phyloP scores from a whole-genome alignment of 2,329 filamentous ascomycete genomes.

The Apiospora phragmitis region DNA sequence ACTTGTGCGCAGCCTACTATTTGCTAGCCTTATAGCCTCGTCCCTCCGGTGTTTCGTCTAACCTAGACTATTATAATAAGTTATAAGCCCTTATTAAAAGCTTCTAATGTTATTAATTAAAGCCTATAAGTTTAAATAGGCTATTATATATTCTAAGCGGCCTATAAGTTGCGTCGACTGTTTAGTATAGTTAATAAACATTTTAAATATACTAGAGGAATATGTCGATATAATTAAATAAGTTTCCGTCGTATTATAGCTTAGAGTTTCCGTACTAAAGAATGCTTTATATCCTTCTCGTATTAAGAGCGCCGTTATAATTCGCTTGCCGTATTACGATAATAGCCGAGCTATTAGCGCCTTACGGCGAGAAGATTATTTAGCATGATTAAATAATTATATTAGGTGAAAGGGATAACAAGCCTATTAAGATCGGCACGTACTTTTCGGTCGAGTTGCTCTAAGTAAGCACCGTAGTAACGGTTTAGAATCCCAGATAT shows the following conservation, averaged over 20 bases:
- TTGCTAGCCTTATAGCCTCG: not conserved
- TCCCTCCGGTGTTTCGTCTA: not conserved
- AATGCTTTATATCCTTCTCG: conserved; percentile 11
- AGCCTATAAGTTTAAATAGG: not conserved
- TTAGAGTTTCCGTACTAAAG: conserved; percentile 3
- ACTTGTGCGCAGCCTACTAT: not conserved
- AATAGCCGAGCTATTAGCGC: conserved; percentile 10
- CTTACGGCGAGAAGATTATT: conserved; percentile 17
- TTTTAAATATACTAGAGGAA: not conserved
- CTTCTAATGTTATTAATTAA: conserved; percentile 9
- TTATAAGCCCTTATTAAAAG: not conserved
- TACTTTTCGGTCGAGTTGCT: conserved; percentile 28
- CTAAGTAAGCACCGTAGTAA: conserved; percentile 31
- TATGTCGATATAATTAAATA: not conserved
- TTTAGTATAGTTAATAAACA: not conserved
- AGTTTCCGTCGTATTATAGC: not conserved
- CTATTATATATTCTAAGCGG: conserved; percentile 9
- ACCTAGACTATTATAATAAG: not conserved
- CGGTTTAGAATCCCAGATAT: conserved; percentile 29
- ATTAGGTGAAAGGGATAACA: conserved; percentile 31
- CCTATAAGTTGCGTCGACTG: not conserved
- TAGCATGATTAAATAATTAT: conserved; percentile 22
- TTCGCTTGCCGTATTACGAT: conserved; percentile 28
- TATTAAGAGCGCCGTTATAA: conserved; percentile 18
- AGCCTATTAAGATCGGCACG: conserved; percentile 23